Evolutionary conservation across 257 asterid species (phyloP).

Genomic region (Solanum habrochaites): DNA sequence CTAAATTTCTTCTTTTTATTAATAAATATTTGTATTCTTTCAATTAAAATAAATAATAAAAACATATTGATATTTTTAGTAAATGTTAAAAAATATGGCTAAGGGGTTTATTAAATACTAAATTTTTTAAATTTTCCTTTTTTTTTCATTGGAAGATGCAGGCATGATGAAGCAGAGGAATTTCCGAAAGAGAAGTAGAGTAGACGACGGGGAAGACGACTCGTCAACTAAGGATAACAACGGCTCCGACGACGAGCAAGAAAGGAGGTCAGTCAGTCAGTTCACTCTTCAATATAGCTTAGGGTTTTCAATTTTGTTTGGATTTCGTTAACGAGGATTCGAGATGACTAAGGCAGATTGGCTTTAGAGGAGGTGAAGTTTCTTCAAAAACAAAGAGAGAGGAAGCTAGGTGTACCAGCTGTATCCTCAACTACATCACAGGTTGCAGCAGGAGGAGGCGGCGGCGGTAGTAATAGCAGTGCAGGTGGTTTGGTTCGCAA

Average conservation of each 20-base stretch:
- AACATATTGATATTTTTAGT: too few species aligned
- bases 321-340: neutral
- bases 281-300: neutral
- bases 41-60: too few species aligned
- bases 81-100: too few species aligned
- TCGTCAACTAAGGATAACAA: neutral
- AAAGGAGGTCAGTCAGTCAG: conserved; percentile 14
- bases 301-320: neutral
- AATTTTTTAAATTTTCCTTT: too few species aligned
- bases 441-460: conserved; percentile 10
- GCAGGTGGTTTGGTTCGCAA: conserved; percentile 29
- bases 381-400: conserved; percentile 90
- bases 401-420: conserved; percentile 75
- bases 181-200: conserved; percentile 63
- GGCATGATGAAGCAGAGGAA: conserved; percentile 50
- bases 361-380: conserved; percentile 77
- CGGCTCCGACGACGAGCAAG: conserved; percentile 21
- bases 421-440: conserved; percentile 18
- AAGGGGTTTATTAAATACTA: too few species aligned
- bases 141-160: neutral
- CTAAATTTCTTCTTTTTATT: too few species aligned
- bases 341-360: conserved; percentile 22
- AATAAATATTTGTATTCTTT: too few species aligned
- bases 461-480: conserved; percentile 5
- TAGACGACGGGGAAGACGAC: conserved; percentile 29